A percentile compares a stretch with the other conserved stretches of the same genome.
Conservation (phyloP, 331 rosid genomes). For the Spiraea crenata region DNA sequence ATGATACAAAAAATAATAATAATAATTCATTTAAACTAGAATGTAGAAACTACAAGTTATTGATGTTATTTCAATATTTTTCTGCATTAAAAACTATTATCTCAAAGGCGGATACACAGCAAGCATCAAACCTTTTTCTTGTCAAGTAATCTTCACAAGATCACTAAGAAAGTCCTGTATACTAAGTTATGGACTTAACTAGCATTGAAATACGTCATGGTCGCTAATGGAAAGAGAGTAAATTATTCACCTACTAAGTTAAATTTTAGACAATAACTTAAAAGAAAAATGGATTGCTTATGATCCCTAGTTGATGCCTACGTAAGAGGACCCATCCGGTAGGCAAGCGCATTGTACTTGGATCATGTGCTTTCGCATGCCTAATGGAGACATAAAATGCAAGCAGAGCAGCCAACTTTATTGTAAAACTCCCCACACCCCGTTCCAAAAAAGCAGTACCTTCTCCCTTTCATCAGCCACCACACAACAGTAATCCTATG, state of each 20-base stretch:
- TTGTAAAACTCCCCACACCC: not conserved
- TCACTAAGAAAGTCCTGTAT: not conserved
- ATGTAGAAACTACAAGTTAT: not conserved
- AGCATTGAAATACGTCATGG: not conserved
- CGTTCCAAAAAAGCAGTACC: not conserved
- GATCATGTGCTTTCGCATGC: not conserved
- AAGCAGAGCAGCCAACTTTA: not conserved
- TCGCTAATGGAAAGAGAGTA: not conserved
- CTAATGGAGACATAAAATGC: not conserved
- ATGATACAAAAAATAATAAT: constrained; percentile 9
- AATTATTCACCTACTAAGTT: not conserved
- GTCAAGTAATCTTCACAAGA: not conserved
- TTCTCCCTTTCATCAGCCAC: not conserved
- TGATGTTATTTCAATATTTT: not conserved
- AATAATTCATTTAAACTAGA: not conserved
- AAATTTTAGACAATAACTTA: not conserved
- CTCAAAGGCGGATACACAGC: not conserved
- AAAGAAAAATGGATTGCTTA: not conserved
- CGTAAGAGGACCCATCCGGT: not conserved
- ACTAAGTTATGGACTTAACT: not conserved
- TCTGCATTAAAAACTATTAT: not conserved
- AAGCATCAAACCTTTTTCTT: not conserved
- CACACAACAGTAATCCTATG: not conserved
- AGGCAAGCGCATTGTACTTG: not conserved
- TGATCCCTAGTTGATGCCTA: not conserved